These are phyloP conservation scores for Cordia subcordata DNA, from an alignment of 257 asterid genomes.

Conservation along the genomic window DNA sequence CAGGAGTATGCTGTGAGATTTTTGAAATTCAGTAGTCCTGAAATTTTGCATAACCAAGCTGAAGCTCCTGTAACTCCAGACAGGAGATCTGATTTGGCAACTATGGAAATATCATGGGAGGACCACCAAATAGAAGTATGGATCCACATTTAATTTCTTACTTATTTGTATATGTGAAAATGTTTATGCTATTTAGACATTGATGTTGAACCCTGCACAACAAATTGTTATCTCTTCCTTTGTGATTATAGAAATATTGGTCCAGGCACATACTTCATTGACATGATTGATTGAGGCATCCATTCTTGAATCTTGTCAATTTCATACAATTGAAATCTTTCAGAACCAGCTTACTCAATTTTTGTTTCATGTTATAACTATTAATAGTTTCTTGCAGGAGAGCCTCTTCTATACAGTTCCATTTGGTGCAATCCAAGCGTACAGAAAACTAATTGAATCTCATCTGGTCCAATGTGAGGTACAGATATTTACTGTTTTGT, in stretches of 20 bases:
- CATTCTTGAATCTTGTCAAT: not conserved
- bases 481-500: constrained; percentile 6
- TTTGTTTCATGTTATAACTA: not conserved
- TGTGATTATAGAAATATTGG: not conserved
- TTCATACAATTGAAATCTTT: too few species aligned
- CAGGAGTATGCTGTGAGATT: constrained; percentile 65
- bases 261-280: not conserved
- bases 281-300: too few species aligned
- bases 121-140: constrained; percentile 64
- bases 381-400: constrained; percentile 40
- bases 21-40: constrained; percentile 40
- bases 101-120: constrained; percentile 47
- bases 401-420: constrained; percentile 64
- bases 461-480: constrained; percentile 63
- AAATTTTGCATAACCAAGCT: constrained; percentile 31
- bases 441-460: constrained; percentile 63
- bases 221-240: not conserved
- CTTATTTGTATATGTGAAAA: not conserved
- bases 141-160: constrained; percentile 3
- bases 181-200: not conserved
- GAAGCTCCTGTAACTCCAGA: constrained; percentile 69
- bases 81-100: constrained; percentile 50
- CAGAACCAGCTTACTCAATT: not conserved
- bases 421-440: constrained; percentile 66
- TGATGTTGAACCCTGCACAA: not conserved